Evolutionary conservation across 2,329 filamentous ascomycete genomes (phyloP), one percentile per base, ranked within the genome.

Genomic region (Tolypocladium inflatum): DNA sequence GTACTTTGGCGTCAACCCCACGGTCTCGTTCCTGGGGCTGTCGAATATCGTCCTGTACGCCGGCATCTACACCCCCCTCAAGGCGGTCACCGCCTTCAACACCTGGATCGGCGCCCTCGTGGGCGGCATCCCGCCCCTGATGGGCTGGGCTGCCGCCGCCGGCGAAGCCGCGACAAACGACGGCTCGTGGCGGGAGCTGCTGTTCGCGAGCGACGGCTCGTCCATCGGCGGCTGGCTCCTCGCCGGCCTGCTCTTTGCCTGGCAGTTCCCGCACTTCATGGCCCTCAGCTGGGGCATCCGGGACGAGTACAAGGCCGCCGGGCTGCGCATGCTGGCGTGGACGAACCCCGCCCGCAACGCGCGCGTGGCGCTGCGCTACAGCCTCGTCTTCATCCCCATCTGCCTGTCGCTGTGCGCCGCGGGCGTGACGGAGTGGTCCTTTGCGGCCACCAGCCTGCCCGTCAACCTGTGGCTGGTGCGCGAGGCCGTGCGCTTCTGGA

Each of bases 191-290:
- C 80, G 82, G 54, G 90, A 94, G 68, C 80, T 96, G 43, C 77
- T 96, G 0, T 83, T 95, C 58, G 87, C 80, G 0, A 66, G 69
- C 15, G 81, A 84, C 63, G 89, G 67, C 70, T 86, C 70, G 67
- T 84, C 71, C 33, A 75, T 85, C 13, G 94, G 94, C 6, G 94
- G 93, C 4, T 99, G 94, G 94, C 76, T 97, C 1, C 78, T 97
- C 17, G 93, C 90, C 1, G 85, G 81, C 0, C 76, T 97, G 8
- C 78, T 99, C 6, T 96, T 96, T 64, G 88, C 91, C 15, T 99
- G 94, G 94, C 93, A 99, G 70, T 97, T 99, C 69, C 91, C 94
- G 3, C 94, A 99, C 74, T 99, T 99, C 77, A 97, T 97, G 81
- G 88, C 92, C 1, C 80, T 99, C 26, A 92, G 89, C 53, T 95